A percentile compares a stretch with the other conserved stretches of the same genome.
These are phyloP conservation scores for Salix koriyanagi DNA, from an alignment of 345 rosid genomes.

Conservation along the genomic window DNA sequence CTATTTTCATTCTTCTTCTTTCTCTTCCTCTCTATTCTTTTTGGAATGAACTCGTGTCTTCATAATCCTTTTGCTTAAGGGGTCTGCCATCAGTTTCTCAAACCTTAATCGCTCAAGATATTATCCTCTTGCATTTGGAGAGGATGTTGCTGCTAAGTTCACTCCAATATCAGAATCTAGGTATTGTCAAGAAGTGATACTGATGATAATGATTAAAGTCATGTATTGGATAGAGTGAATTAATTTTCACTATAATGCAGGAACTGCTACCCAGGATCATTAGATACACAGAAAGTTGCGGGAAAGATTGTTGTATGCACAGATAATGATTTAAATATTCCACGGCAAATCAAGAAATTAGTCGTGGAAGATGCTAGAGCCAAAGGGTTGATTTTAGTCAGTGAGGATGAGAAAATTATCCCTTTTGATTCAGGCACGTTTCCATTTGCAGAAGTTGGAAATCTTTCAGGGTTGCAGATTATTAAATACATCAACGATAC, in stretches of 20 bases:
- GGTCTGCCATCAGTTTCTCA: slow-evolving; percentile 60
- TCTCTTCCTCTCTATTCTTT: neutral
- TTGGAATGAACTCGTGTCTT: too few species aligned
- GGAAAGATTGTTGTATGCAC: slow-evolving; percentile 62
- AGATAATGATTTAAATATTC: slow-evolving; percentile 22
- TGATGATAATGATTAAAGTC: neutral
- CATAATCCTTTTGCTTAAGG: slow-evolving; percentile 28
- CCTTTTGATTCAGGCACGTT: slow-evolving; percentile 62
- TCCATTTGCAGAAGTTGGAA: slow-evolving; percentile 55
- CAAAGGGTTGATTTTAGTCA: slow-evolving; percentile 57
- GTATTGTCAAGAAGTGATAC: slow-evolving; percentile 24
- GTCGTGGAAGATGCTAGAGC: slow-evolving; percentile 63
- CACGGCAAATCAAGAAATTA: slow-evolving; percentile 43
- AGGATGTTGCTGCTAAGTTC: slow-evolving; percentile 48
- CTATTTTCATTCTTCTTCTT: neutral
- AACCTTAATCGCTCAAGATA: slow-evolving; percentile 43
- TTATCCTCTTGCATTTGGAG: slow-evolving; percentile 57
- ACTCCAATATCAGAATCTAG: slow-evolving; percentile 53
- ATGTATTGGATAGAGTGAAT: neutral
- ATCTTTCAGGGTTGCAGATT: slow-evolving; percentile 38
- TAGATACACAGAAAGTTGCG: slow-evolving; percentile 50
- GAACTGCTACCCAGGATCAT: slow-evolving; percentile 63
- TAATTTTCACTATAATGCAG: slow-evolving; percentile 30
- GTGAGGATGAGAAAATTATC: slow-evolving; percentile 27
- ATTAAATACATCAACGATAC: slow-evolving; percentile 50